Percentiles rank a stretch among this genome's conserved stretches.
Evolutionary conservation across 495 filamentous ascomycete genomes (phyloP).

Genomic region (Pyrenopolyporus hunteri): DNA sequence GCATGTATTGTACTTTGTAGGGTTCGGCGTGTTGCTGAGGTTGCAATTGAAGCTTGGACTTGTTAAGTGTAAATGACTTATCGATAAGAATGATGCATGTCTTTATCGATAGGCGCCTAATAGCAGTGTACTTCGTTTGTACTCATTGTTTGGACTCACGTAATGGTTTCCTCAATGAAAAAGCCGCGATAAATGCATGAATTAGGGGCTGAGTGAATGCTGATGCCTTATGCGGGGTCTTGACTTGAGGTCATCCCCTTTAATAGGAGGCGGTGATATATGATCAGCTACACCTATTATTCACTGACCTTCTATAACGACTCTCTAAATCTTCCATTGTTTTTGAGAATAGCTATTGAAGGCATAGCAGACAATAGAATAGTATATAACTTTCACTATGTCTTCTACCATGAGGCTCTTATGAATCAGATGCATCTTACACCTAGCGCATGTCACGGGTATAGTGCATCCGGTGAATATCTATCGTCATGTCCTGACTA

Average conservation of each 20-base stretch:
- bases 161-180: conserved; percentile 20
- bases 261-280: no score
- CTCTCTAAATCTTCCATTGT: no score
- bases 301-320: no score
- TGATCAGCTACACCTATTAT: no score
- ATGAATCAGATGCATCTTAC: conserved; percentile 5
- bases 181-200: conserved; percentile 17
- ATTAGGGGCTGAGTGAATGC: no score
- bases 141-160: no score
- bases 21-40: no score
- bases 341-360: neutral
- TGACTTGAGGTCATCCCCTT: no score
- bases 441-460: conserved; percentile 1
- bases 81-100: neutral
- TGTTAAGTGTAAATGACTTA: neutral
- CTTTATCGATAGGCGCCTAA: conserved; percentile 5
- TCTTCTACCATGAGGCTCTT: conserved; percentile 3
- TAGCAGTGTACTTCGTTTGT: no score
- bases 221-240: no score
- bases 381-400: neutral
- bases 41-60: neutral
- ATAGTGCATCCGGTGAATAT: conserved; percentile 2
- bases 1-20: neutral
- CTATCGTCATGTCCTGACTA: conserved; percentile 46
- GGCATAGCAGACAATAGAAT: neutral